Percentiles rank a stretch among this genome's conserved stretches.
phyloP scores from a whole-genome alignment of 495 filamentous ascomycete genomes.

The Hypoxylon fragiforme region DNA sequence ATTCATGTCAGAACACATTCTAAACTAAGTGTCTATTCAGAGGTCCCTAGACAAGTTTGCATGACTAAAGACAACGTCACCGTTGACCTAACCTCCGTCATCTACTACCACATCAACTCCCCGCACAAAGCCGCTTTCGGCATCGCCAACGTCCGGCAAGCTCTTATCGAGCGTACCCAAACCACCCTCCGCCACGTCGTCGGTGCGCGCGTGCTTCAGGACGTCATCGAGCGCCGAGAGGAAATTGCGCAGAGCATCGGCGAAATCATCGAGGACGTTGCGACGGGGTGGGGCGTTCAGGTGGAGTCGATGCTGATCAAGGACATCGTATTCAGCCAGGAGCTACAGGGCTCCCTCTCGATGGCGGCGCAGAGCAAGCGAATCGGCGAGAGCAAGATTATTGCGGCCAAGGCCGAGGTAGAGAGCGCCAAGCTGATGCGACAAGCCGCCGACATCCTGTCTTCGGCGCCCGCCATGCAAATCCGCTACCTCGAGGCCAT shows the following conservation, averaged over 20 bases:
- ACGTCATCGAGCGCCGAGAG: slow-evolving; percentile 98
- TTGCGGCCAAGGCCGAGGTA: slow-evolving; percentile 94
- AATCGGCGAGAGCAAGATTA: slow-evolving; percentile 97
- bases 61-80: slow-evolving; percentile 99
- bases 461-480: slow-evolving; percentile 95
- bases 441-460: slow-evolving; percentile 94
- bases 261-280: slow-evolving; percentile 97
- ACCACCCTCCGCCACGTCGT: slow-evolving; percentile 98
- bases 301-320: slow-evolving; percentile 99
- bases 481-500: slow-evolving; percentile 99
- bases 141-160: slow-evolving; percentile 90
- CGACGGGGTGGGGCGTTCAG: slow-evolving; percentile 88
- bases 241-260: slow-evolving; percentile 92
- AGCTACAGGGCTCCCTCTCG: slow-evolving; percentile 94
- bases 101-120: slow-evolving; percentile 97
- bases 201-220: slow-evolving; percentile 92
- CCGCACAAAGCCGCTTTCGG: slow-evolving; percentile 98
- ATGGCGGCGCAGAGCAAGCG: slow-evolving; percentile 99
- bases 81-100: slow-evolving; percentile 89
- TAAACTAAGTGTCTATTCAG: slow-evolving; percentile 41
- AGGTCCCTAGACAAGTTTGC: slow-evolving; percentile 95
- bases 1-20: no score
- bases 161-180: slow-evolving; percentile 95
- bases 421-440: slow-evolving; percentile 97
- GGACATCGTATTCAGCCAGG: slow-evolving; percentile 96